Percentiles rank a stretch among this genome's conserved stretches.
Evolutionary conservation across 2,329 filamentous ascomycete genomes (phyloP).

Genomic region (Blastomyces gilchristii): DNA sequence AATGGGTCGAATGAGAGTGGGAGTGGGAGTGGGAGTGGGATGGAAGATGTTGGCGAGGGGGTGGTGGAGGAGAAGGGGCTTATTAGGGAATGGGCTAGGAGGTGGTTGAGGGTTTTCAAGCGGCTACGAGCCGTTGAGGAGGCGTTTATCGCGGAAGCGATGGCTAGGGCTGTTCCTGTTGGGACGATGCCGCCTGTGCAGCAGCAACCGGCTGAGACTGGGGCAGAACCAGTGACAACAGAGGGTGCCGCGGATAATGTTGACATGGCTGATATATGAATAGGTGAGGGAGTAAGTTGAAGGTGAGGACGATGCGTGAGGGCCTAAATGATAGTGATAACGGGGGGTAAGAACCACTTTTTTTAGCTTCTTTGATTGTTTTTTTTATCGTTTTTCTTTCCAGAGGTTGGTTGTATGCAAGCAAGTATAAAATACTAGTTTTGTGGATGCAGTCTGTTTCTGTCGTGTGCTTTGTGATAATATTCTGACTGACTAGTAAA

Average conservation of each 20-base stretch:
- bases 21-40: slow-evolving; percentile 43
- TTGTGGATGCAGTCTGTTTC: not conserved
- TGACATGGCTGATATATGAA: not conserved
- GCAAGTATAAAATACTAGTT: too few species aligned
- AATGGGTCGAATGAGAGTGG: slow-evolving; percentile 65
- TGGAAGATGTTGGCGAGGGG: slow-evolving; percentile 54
- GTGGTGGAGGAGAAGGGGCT: slow-evolving; percentile 44
- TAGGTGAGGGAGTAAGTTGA: not conserved
- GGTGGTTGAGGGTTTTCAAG: slow-evolving; percentile 79
- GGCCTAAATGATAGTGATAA: not conserved
- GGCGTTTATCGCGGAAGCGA: slow-evolving; percentile 50
- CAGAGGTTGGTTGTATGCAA: not conserved
- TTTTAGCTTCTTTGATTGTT: not conserved
- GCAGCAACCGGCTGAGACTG: not conserved
- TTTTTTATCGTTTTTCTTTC: not conserved
- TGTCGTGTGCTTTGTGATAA: not conserved
- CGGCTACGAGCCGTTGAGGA: slow-evolving; percentile 80
- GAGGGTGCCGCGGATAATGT: not conserved
- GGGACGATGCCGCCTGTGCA: slow-evolving; percentile 23
- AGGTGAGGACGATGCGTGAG: not conserved
- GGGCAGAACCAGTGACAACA: slow-evolving; percentile 8
- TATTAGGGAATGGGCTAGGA: slow-evolving; percentile 67
- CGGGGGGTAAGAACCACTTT: not conserved
- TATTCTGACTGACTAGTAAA: not conserved
- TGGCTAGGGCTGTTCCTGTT: slow-evolving; percentile 39